Evolutionary conservation across 1,284 basidiomycete genomes (phyloP), one percentile per base, ranked within the genome.

Genomic region (Malassezia caprae): DNA sequence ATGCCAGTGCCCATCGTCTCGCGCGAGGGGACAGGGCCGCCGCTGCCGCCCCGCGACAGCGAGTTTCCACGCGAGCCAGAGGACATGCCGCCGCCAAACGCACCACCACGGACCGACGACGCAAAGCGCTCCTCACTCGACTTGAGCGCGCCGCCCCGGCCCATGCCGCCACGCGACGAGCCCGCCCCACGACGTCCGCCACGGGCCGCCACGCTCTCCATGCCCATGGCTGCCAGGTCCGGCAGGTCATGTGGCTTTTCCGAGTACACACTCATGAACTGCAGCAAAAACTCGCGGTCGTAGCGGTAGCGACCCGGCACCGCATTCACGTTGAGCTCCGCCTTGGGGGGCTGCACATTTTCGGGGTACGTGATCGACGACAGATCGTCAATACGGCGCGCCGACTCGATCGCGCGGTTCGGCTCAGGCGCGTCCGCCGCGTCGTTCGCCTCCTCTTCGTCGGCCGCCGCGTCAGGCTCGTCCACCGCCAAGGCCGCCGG

Each of bases 221-320:
- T 83, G 51, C 93, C 93, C 67, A 98, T 86, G 27, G 86, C 85
- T 65, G 93, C 89, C 45, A 96, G 81, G 59, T 88, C 83, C 31
- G 91, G 90, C 24, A 96, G 83, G 53, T 82, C 82, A 54, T 86
- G 87, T 0, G 94, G 93, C 77, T 90, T 93, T 77, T 96, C 91
- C 76, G 85, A 88, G 80, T 90, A 98, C 53, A 94, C 79, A 35
- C 79, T 79, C 89, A 96, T 94, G 79, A 98, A 99, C 75, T 99
- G 94, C 61, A 99, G 78, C 28, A 98, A 80, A 83, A 98, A 98
- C 41, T 93, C 89, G 46, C 93, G 89, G 76, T 96, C 90, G 76
- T 98, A 98, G 67, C 91, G 84, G 81, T 90, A 96, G 77, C 90
- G 93, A 68, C 91, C 90, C 68, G 86, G 85, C 57, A 77, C 72